Conservation (phyloP, 495 filamentous ascomycete species). For the Oleoguttula mirabilis region DNA sequence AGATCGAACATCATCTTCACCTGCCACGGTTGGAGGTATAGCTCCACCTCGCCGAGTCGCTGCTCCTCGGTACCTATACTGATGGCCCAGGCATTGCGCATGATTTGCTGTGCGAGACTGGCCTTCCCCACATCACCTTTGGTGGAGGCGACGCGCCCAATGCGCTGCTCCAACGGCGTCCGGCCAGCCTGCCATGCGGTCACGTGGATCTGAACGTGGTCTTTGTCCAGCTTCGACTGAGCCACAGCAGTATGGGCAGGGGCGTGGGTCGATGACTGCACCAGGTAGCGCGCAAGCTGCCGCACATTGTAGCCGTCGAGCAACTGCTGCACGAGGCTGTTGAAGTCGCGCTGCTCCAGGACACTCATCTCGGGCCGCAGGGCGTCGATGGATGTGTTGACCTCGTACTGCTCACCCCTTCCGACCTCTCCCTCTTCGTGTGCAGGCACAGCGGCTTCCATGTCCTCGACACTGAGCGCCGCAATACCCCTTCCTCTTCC, state of each 20-base stretch:
- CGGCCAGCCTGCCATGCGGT: constrained; percentile 7
- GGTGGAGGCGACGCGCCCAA: background rate
- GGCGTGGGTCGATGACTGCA: background rate
- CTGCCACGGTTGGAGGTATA: constrained; percentile 11
- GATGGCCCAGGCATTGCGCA: constrained; percentile 12
- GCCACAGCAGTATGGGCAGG: too few species aligned
- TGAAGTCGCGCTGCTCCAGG: constrained; percentile 3
- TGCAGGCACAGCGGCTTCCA: background rate
- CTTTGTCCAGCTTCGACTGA: too few species aligned
- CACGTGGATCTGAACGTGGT: background rate
- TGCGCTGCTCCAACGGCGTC: constrained; percentile 9
- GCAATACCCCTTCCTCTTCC: background rate
- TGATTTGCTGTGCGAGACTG: constrained; percentile 6
- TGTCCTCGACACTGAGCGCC: background rate
- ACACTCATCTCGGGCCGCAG: constrained; percentile 9
- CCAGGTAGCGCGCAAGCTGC: constrained; percentile 9
- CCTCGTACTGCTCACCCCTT: constrained; percentile 13
- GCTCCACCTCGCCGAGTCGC: constrained; percentile 10
- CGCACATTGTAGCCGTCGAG: constrained; percentile 6
- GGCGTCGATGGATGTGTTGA: constrained; percentile 15
- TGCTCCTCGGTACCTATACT: constrained; percentile 6
- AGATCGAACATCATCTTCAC: constrained; percentile 9
- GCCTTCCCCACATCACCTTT: constrained; percentile 12
- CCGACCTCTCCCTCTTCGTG: background rate
- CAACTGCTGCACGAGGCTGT: constrained; percentile 1